Conservation (phyloP, 75 land plant genomes). For the Pinus taeda region DNA sequence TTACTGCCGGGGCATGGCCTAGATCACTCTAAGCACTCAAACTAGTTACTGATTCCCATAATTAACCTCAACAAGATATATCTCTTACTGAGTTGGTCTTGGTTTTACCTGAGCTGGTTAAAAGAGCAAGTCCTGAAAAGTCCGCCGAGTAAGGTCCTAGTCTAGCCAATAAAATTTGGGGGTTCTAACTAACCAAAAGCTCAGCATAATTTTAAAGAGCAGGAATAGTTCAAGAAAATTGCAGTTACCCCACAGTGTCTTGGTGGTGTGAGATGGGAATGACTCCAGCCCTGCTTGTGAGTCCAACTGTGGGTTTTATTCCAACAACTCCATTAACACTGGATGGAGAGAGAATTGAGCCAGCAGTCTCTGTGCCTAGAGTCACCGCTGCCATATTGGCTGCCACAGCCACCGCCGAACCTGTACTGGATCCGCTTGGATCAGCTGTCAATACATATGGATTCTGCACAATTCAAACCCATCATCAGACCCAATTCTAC, state of each 20-base stretch:
- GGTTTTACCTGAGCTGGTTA: too few species aligned
- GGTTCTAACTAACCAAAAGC: too few species aligned
- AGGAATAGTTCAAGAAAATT: not conserved
- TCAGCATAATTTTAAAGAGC: not conserved
- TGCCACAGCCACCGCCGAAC: constrained; percentile 36
- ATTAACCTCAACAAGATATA: too few species aligned
- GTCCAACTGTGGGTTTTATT: constrained; percentile 49
- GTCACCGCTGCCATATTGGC: constrained; percentile 38
- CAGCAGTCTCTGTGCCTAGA: constrained; percentile 43
- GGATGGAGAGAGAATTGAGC: constrained; percentile 45
- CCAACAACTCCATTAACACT: constrained; percentile 24
- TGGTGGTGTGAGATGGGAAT: constrained; percentile 33
- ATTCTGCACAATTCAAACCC: constrained; percentile 20
- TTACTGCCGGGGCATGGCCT: too few species aligned
- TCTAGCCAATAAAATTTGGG: too few species aligned
- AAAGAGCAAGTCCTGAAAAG: too few species aligned
- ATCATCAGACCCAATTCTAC: not conserved
- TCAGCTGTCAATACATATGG: constrained; percentile 24
- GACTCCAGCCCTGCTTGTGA: constrained; percentile 45
- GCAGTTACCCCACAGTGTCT: constrained; percentile 36
- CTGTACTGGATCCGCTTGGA: constrained; percentile 40
- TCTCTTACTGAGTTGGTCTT: too few species aligned
- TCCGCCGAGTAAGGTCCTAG: too few species aligned
- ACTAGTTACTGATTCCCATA: too few species aligned
- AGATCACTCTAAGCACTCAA: too few species aligned